A percentile compares a stretch with the other conserved stretches of the same genome.
Conservation (phyloP, 768 basidiomycete species). For the Panus rudis region DNA sequence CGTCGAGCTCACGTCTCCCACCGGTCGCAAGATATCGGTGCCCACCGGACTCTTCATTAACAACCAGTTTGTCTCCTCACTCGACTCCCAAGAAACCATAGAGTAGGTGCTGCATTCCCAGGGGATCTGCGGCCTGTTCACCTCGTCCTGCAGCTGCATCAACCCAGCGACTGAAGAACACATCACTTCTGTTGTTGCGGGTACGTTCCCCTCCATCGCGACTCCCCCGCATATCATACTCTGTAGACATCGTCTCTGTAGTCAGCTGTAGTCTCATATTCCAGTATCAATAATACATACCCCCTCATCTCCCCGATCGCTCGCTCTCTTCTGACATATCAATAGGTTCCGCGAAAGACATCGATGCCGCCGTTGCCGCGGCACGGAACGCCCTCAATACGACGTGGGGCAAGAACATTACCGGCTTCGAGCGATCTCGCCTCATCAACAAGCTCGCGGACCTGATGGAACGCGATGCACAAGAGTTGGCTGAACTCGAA, state of each 20-base stretch:
- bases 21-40: constrained; percentile 40
- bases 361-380: constrained; percentile 77
- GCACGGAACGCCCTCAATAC: constrained; percentile 79
- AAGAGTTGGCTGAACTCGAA: constrained; percentile 81
- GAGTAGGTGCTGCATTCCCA: constrained; percentile 34
- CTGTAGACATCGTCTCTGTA: too few species aligned
- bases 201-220: constrained; percentile 11
- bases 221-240: neutral
- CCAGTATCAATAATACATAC: too few species aligned
- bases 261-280: too few species aligned
- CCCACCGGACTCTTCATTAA: constrained; percentile 89
- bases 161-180: constrained; percentile 79
- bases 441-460: constrained; percentile 83
- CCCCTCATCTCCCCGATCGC: neutral
- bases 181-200: constrained; percentile 60
- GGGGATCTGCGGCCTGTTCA: too few species aligned
- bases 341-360: constrained; percentile 63
- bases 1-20: constrained; percentile 18
- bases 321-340: neutral
- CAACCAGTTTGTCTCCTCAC: constrained; percentile 79
- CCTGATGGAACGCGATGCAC: constrained; percentile 78
- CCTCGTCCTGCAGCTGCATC: constrained; percentile 42
- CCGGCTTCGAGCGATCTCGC: constrained; percentile 75
- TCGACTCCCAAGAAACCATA: constrained; percentile 58
- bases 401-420: constrained; percentile 84